Percentiles rank a stretch among this genome's conserved stretches.
phyloP scores from a whole-genome alignment of 164 flowering plant genomes.

The Umbilicus rupestris region DNA sequence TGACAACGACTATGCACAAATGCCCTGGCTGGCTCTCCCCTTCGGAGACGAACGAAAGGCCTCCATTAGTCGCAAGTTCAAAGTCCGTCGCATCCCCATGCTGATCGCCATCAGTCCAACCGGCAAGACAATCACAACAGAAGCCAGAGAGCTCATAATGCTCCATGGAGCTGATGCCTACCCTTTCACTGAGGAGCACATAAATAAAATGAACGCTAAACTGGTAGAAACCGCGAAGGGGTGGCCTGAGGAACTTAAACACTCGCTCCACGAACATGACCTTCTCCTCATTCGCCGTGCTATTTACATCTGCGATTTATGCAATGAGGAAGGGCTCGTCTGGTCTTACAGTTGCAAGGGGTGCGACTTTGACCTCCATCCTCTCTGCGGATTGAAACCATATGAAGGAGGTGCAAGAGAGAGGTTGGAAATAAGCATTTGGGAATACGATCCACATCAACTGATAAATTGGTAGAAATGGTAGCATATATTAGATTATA shows the following conservation, averaged over 20 bases:
- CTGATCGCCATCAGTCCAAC: conserved; percentile 44
- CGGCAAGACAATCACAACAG: conserved; percentile 40
- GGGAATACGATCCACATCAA: no score
- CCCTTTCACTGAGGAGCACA: conserved; percentile 53
- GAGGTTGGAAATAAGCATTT: no score
- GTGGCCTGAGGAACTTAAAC: conserved; percentile 60
- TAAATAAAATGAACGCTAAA: conserved; percentile 32
- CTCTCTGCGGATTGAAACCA: conserved; percentile 39
- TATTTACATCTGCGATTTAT: conserved; percentile 33
- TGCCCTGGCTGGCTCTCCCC: conserved; percentile 81
- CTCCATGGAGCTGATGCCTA: conserved; percentile 53
- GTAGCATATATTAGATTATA: no score
- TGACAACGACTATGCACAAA: conserved; percentile 36
- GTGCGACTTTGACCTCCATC: conserved; percentile 53
- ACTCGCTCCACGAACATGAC: conserved; percentile 45
- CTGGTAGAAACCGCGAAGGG: conserved; percentile 42
- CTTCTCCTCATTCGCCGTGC: conserved; percentile 28
- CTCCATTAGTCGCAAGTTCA: conserved; percentile 31
- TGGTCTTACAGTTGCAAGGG: conserved; percentile 50
- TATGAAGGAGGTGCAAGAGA: conserved; percentile 9
- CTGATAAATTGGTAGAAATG: no score
- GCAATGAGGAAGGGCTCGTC: conserved; percentile 28
- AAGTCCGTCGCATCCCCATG: conserved; percentile 44
- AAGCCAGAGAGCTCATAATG: conserved; percentile 30
- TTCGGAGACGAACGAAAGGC: conserved; percentile 42